Percentiles rank a stretch among this genome's conserved stretches.
Evolutionary conservation across 495 filamentous ascomycete species (phyloP).

Genomic region (Rusavskia elegans): DNA sequence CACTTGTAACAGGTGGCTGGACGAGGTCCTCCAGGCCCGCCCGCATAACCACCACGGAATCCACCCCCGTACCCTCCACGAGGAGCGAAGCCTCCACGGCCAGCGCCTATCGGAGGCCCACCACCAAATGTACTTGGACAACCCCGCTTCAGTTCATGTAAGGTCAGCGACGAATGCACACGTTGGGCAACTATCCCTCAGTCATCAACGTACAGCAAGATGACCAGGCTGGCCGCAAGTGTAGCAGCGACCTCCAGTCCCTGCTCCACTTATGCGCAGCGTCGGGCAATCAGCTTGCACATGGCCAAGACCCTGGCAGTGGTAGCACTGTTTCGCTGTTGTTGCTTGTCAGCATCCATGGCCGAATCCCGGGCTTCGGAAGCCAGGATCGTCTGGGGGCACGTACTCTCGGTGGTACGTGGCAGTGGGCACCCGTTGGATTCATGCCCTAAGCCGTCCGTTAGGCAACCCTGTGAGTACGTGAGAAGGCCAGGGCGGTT

Average conservation of each 20-base stretch:
- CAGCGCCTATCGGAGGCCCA: slow-evolving; percentile 33
- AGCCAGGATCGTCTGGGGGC: slow-evolving; percentile 2
- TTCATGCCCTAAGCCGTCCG: slow-evolving; percentile 61
- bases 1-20: slow-evolving; percentile 98
- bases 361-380: slow-evolving; percentile 10
- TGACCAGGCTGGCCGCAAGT: slow-evolving; percentile 87
- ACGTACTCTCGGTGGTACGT: slow-evolving; percentile 79
- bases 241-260: slow-evolving; percentile 73
- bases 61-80: slow-evolving; percentile 54
- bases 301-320: slow-evolving; percentile 96
- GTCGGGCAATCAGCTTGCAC: slow-evolving; percentile 99
- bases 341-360: slow-evolving; percentile 8
- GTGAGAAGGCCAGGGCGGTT: slow-evolving; percentile 9
- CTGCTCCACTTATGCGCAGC: slow-evolving; percentile 70
- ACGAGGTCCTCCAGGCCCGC: slow-evolving; percentile 41
- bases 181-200: background rate
- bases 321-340: slow-evolving; percentile 94
- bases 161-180: background rate
- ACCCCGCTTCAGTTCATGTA: slow-evolving; percentile 41
- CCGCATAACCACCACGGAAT: slow-evolving; percentile 55
- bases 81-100: slow-evolving; percentile 46
- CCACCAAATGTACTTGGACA: slow-evolving; percentile 53
- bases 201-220: slow-evolving; percentile 46
- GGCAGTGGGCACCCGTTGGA: slow-evolving; percentile 93
- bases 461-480: slow-evolving; percentile 18